Conservation (phyloP, 169 alveolate genomes). For the Eimeria tenella region DNA sequence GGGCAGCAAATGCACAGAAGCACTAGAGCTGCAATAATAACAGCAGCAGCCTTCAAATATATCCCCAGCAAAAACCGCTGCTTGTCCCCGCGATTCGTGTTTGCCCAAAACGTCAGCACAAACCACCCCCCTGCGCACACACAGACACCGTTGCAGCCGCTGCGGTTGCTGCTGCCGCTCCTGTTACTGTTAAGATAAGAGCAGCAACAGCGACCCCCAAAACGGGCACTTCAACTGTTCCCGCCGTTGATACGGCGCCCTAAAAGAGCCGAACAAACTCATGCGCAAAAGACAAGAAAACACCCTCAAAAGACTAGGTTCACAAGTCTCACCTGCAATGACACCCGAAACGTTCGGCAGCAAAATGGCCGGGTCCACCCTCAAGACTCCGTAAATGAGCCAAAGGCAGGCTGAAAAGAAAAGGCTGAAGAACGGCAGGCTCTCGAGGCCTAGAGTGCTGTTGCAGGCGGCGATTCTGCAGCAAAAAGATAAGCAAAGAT, state of each 20-base stretch:
- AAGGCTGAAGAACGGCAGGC: constrained; percentile 59
- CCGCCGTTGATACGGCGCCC: neutral
- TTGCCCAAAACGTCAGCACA: constrained; percentile 56
- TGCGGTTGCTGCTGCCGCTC: neutral
- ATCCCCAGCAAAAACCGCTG: constrained; percentile 1
- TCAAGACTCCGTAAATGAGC: constrained; percentile 61
- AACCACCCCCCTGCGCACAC: constrained; percentile 50
- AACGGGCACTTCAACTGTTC: neutral
- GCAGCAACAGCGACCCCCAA: neutral
- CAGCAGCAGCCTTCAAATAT: constrained; percentile 1
- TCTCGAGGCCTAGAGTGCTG: constrained; percentile 52
- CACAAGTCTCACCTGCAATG: constrained; percentile 24
- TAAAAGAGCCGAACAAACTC: too few relatives aligned
- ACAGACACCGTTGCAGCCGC: neutral
- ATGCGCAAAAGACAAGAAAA: too few relatives aligned
- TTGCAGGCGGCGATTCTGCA: constrained; percentile 42
- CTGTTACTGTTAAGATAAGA: neutral
- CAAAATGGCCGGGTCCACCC: constrained; percentile 57
- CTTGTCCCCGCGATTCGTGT: constrained; percentile 27
- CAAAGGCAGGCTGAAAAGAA: constrained; percentile 69
- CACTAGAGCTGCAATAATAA: neutral
- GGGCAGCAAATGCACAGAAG: neutral
- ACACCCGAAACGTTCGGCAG: constrained; percentile 67
- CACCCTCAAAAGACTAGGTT: neutral
- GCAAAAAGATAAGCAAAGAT: too few relatives aligned